Percentiles rank a stretch among this genome's conserved stretches.
phyloP scores from a whole-genome alignment of 1,139 yeast species.

The Geotrichum macrosporum region DNA sequence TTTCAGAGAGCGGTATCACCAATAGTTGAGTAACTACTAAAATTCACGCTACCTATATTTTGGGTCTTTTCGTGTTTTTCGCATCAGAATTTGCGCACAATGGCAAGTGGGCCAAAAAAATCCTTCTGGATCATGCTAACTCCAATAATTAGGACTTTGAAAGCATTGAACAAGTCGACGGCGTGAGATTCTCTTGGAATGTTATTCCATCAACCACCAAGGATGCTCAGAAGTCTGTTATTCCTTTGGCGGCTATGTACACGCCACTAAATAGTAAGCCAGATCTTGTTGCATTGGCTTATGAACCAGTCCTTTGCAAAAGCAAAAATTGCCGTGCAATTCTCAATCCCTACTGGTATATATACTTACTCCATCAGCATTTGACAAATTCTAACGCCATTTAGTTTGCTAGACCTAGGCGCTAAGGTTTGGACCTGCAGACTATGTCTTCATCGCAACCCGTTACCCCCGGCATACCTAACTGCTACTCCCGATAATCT shows the following conservation, averaged over 20 bases:
- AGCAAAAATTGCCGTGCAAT: constrained; percentile 53
- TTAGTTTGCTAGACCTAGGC: constrained; percentile 38
- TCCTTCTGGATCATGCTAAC: no score
- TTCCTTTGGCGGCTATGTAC: constrained; percentile 62
- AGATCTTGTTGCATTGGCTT: constrained; percentile 41
- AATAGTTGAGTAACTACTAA: no score
- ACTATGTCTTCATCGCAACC: constrained; percentile 54
- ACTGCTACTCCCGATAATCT: constrained; percentile 28
- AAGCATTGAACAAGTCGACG: constrained; percentile 59
- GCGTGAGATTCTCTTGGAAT: constrained; percentile 67
- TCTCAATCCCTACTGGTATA: constrained; percentile 51
- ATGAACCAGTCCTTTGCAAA: constrained; percentile 48
- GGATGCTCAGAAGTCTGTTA: constrained; percentile 54
- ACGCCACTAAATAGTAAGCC: constrained; percentile 60
- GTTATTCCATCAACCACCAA: constrained; percentile 56
- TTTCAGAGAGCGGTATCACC: no score
- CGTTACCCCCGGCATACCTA: constrained; percentile 41
- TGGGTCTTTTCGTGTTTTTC: no score
- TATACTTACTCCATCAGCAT: no score
- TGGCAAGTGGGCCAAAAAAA: no score
- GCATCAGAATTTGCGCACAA: no score
- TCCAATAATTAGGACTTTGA: constrained; percentile 56
- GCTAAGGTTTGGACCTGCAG: constrained; percentile 61
- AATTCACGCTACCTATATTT: no score
- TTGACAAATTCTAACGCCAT: background rate